A percentile compares a stretch with the other conserved stretches of the same genome.
phyloP scores from a whole-genome alignment of 495 filamentous ascomycete species.

The Hyaloscypha hepaticicola region DNA sequence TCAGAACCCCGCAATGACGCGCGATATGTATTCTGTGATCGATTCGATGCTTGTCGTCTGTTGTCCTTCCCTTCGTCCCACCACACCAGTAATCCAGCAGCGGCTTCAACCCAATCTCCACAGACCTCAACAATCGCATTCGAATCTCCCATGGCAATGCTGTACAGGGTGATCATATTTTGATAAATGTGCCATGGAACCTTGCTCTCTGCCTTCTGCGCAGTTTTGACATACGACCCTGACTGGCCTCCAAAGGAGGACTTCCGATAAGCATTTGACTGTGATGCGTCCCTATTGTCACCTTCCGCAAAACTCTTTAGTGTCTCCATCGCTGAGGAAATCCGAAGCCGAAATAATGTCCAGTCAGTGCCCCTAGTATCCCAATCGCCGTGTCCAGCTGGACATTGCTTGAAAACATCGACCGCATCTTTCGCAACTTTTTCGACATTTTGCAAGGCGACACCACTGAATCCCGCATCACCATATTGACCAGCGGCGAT shows the following conservation, averaged over 20 bases:
- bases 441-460: constrained; percentile 70
- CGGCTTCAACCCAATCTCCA: constrained; percentile 86
- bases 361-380: constrained; percentile 73
- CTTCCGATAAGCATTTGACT: constrained; percentile 55
- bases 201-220: constrained; percentile 73
- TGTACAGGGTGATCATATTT: constrained; percentile 71
- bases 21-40: constrained; percentile 36
- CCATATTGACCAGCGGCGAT: constrained; percentile 50
- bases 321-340: constrained; percentile 61
- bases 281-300: constrained; percentile 16
- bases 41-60: constrained; percentile 36
- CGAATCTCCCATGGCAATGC: constrained; percentile 67
- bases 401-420: constrained; percentile 66
- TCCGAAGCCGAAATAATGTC: constrained; percentile 71
- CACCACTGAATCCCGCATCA: constrained; percentile 64
- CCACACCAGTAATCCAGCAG: constrained; percentile 77
- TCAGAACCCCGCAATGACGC: constrained; percentile 32
- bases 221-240: constrained; percentile 55
- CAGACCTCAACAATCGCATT: constrained; percentile 66
- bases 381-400: constrained; percentile 68
- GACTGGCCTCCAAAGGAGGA: constrained; percentile 33
- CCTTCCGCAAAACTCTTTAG: constrained; percentile 76
- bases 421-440: constrained; percentile 63
- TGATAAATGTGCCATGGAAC: constrained; percentile 87
- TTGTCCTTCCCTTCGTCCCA: constrained; percentile 76